These are phyloP conservation scores for Chloromonas sp. DNA, from an alignment of 163 green algal genomes.

Conservation along the genomic window DNA sequence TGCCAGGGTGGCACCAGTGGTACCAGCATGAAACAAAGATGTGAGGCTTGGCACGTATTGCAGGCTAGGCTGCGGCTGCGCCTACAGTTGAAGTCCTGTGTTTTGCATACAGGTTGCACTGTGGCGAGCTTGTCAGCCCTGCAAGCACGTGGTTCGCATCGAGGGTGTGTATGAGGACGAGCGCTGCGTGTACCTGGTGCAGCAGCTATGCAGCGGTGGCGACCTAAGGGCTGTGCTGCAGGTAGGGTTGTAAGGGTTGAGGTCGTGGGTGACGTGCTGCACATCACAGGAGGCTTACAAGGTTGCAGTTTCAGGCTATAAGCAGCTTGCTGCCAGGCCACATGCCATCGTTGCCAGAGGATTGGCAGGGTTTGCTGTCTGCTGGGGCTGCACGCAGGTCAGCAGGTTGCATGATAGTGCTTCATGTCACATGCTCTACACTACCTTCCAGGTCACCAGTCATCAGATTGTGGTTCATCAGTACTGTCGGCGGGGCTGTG, in stretches of 20 bases:
- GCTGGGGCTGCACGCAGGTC: too few species aligned
- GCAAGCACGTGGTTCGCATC: background rate
- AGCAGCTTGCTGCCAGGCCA: background rate
- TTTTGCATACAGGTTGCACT: background rate
- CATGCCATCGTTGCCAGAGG: background rate
- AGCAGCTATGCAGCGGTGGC: conserved; percentile 9
- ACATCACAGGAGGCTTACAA: background rate
- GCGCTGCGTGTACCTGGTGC: conserved; percentile 1
- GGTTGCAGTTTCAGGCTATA: background rate
- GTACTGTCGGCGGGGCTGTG: too few species aligned
- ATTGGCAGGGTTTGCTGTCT: background rate
- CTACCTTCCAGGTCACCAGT: too few species aligned
- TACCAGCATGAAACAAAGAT: too few species aligned
- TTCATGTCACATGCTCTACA: too few species aligned
- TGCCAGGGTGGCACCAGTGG: background rate
- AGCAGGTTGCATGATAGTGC: too few species aligned
- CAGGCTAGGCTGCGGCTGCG: too few species aligned
- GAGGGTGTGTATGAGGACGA: conserved; percentile 10
- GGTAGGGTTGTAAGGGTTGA: background rate
- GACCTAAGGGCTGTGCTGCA: conserved; percentile 8
- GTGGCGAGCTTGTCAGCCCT: background rate
- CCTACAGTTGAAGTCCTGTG: too few species aligned
- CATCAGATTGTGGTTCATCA: too few species aligned
- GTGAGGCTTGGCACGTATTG: too few species aligned
- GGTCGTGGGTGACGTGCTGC: background rate